Evolutionary conservation across 2,329 filamentous ascomycete species (phyloP).

Genomic region (Colletotrichum gigasporum): DNA sequence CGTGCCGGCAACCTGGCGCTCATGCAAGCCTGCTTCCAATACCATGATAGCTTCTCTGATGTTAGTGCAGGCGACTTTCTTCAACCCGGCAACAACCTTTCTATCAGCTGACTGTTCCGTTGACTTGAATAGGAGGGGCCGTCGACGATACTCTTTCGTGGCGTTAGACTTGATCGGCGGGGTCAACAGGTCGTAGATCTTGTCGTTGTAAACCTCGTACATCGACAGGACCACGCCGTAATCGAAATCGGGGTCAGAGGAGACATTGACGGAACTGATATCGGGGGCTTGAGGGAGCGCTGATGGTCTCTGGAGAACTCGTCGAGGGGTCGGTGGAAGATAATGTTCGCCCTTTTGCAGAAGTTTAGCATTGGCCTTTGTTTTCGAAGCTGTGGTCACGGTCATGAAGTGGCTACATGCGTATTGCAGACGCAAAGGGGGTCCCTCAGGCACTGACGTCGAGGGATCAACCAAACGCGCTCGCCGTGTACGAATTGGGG

Average conservation of each 20-base stretch:
- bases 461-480: not conserved
- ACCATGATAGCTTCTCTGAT: conserved; percentile 89
- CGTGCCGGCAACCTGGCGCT: conserved; percentile 88
- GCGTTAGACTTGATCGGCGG: conserved; percentile 66
- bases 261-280: conserved; percentile 74
- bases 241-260: conserved; percentile 75
- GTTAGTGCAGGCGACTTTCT: conserved; percentile 86
- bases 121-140: conserved; percentile 88
- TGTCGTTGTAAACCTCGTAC: conserved; percentile 99
- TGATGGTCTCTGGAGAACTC: conserved; percentile 75
- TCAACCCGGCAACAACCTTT: conserved; percentile 93
- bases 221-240: conserved; percentile 93
- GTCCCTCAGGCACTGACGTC: not conserved
- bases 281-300: conserved; percentile 78
- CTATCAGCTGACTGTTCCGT: conserved; percentile 88
- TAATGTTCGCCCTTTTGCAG: conserved; percentile 57
- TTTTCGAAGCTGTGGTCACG: conserved; percentile 34
- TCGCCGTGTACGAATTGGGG: conserved; percentile 9
- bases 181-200: conserved; percentile 92
- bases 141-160: conserved; percentile 77
- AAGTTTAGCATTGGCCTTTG: conserved; percentile 59
- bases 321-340: conserved; percentile 66
- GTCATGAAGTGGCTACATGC: conserved; percentile 43
- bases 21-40: conserved; percentile 86
- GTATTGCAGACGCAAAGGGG: not conserved